phyloP scores from a whole-genome alignment of 768 basidiomycete genomes.

The Neoboletus brunneissimus region DNA sequence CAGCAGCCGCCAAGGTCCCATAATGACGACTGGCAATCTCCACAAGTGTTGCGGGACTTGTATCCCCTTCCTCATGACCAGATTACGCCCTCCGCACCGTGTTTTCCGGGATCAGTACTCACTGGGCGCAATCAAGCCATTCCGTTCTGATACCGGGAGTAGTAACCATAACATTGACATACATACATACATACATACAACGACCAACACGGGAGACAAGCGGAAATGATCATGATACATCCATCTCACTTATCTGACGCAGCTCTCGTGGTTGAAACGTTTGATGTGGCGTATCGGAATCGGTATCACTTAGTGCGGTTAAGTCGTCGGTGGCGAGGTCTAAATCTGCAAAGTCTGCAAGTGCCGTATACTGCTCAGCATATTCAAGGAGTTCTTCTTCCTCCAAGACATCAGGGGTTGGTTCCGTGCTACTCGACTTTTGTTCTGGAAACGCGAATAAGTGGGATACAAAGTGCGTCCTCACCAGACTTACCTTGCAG shows the following conservation, averaged over 20 bases:
- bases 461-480: background rate
- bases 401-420: conserved; percentile 46
- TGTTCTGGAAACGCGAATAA: conserved; percentile 6
- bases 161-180: background rate
- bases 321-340: conserved; percentile 19
- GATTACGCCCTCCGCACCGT: background rate
- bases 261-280: background rate
- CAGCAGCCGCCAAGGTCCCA: too few relatives aligned
- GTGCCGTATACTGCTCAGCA: conserved; percentile 49
- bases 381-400: conserved; percentile 59
- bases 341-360: conserved; percentile 50
- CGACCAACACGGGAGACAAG: background rate
- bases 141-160: background rate
- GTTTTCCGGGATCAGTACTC: background rate
- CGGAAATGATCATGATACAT: conserved; percentile 19
- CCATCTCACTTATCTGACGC: conserved; percentile 23
- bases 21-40: too few relatives aligned
- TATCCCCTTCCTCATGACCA: background rate
- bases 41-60: background rate
- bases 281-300: conserved; percentile 2
- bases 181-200: conserved; percentile 8
- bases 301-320: conserved; percentile 19
- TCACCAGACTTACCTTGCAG: conserved; percentile 38
- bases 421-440: conserved; percentile 12
- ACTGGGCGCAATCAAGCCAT: background rate